Evolutionary conservation across 106 monocot genomes (phyloP), one percentile per base, ranked within the genome.

Genomic region (Dioscorea zingiberensis): DNA sequence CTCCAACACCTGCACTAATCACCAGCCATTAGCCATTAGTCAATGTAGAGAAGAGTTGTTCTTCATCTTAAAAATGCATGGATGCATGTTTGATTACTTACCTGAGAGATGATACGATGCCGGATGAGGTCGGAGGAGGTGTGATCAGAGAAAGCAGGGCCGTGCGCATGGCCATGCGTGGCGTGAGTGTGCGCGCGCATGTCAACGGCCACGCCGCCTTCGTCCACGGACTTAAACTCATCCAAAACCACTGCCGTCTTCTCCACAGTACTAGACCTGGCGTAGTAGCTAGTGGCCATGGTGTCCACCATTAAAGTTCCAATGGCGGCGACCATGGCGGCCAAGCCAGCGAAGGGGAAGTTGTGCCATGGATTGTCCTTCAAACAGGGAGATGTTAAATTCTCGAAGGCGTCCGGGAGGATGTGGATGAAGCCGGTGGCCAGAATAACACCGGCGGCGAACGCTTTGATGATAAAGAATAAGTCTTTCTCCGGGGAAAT

Each of bases 291-390:
- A 2, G 69, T 69, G 13, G 54, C 75, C 23, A 68, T 21, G 13
- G 60, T 60, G 27, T 75, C 75, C 4, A 75, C 44, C 55, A 69
- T 55, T 14, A 69, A 46, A n/a, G 75, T 75, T 16, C 62, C 75
- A 14, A 75, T 30, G 18, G 74, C 67, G 2, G 66, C 38, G 19
- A 69, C 21, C 76, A 76, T 69, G 19, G 76, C 54, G 7, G 6
- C 54, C 16, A 76, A 76, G 2, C 76, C 76, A 15, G 69, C 62
- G 57, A 76, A 76, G 12, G 69, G 76, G 69, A 76, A 76, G 8
- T 18, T 14, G 7, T 62, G 63, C 76, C 76, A 76, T 0, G 76
- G 76, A 10, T 55, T 22, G 38, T 55, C 44, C 18, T 38, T 28
- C 10, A 76, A 16, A 55, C 61, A 69, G 6, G 62, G 55, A 2